A percentile compares a stretch with the other conserved stretches of the same genome.
Evolutionary conservation across 768 basidiomycete species (phyloP).

Genomic region (Tricholoma furcatifolium): DNA sequence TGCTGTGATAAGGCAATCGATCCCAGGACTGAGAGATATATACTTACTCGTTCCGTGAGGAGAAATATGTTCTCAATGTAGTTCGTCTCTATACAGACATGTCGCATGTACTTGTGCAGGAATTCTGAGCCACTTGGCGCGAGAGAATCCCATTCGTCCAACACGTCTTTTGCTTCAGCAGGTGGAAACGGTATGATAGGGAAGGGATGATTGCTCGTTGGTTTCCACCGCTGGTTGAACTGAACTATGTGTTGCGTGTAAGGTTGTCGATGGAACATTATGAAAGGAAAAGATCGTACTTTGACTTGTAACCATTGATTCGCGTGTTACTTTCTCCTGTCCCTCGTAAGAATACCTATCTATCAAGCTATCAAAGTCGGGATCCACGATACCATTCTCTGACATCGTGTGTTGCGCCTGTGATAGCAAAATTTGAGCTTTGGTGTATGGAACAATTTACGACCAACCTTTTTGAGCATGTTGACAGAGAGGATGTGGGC

Average conservation of each 20-base stretch:
- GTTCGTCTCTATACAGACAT: constrained; percentile 28
- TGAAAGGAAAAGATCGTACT: not conserved
- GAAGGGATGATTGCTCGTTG: not conserved
- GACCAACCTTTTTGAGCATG: not conserved
- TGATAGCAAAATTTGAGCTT: no score
- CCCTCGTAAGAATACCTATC: no score
- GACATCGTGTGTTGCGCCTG: no score
- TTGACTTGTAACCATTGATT: not conserved
- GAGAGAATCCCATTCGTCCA: constrained; percentile 19
- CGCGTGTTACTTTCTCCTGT: no score
- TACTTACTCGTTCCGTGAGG: constrained; percentile 18
- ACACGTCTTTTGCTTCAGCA: constrained; percentile 8
- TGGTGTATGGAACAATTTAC: no score
- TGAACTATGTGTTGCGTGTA: not conserved
- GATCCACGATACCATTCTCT: no score
- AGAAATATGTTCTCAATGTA: constrained; percentile 26
- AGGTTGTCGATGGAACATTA: not conserved
- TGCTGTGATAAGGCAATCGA: not conserved
- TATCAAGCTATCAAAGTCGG: no score
- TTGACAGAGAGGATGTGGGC: not conserved
- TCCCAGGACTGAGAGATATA: not conserved
- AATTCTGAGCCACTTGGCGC: constrained; percentile 12
- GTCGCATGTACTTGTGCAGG: constrained; percentile 18
- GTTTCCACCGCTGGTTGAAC: not conserved
- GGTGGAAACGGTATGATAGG: not conserved